Evolutionary conservation across 2,329 filamentous ascomycete species (phyloP).

Genomic region (Ophiostoma perfectum): DNA sequence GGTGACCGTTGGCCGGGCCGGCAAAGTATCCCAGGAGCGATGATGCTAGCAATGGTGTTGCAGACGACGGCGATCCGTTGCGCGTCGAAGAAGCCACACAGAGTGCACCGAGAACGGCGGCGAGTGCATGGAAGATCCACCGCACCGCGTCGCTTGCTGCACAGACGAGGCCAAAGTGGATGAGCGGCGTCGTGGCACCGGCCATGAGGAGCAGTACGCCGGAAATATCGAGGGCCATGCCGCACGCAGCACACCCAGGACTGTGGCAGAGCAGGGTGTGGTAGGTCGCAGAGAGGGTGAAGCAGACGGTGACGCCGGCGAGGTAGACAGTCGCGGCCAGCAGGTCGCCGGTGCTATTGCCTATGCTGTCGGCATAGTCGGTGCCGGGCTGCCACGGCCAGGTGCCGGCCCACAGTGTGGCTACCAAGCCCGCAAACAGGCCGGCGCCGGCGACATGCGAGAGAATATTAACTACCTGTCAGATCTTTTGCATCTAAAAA

Average conservation of each 20-base stretch:
- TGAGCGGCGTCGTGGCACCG: constrained; percentile 53
- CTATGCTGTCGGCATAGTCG: too few relatives aligned
- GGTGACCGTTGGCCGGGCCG: constrained; percentile 25
- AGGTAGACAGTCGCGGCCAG: constrained; percentile 35
- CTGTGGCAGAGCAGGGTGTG: constrained; percentile 55
- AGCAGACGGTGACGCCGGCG: constrained; percentile 42
- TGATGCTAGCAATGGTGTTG: too few relatives aligned
- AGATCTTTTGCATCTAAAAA: not conserved
- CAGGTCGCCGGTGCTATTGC: constrained; percentile 5
- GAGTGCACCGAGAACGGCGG: not conserved
- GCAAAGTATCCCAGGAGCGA: not conserved
- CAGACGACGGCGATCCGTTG: too few relatives aligned
- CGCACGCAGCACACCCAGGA: constrained; percentile 42
- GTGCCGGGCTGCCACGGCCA: not conserved
- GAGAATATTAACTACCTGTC: not conserved
- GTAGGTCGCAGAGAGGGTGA: constrained; percentile 44
- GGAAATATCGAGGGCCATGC: constrained; percentile 56
- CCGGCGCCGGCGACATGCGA: not conserved
- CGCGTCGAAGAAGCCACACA: not conserved
- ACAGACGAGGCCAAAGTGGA: constrained; percentile 50
- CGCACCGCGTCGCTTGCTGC: not conserved
- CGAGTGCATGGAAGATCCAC: not conserved
- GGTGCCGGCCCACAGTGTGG: not conserved
- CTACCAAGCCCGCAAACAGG: not conserved
- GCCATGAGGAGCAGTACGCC: constrained; percentile 59